Evolutionary conservation across 345 rosid genomes (phyloP).

Genomic region (Salix caprea): DNA sequence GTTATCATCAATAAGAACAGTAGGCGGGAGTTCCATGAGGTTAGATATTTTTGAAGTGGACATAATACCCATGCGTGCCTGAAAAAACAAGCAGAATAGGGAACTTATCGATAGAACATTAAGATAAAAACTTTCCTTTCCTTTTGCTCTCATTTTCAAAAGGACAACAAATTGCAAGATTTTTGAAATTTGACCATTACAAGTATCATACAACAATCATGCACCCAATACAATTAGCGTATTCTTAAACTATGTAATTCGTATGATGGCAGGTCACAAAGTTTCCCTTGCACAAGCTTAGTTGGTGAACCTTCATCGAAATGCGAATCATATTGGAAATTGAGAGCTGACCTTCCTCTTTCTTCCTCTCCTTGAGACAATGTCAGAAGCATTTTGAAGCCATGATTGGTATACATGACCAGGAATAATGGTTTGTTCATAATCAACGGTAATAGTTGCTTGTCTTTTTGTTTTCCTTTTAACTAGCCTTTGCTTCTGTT

Average conservation of each 20-base stretch:
- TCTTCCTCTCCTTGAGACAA: conserved; percentile 48
- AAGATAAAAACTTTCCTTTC: neutral
- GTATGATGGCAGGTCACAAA: neutral
- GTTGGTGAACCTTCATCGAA: neutral
- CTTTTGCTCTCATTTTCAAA: neutral
- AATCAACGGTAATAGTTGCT: conserved; percentile 48
- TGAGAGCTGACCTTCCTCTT: conserved; percentile 49
- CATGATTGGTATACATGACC: conserved; percentile 65
- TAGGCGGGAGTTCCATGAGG: conserved; percentile 68
- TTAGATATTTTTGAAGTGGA: conserved; percentile 39
- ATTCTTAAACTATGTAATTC: neutral
- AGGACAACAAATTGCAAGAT: neutral
- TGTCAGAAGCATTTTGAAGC: conserved; percentile 63
- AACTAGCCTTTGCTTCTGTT: conserved; percentile 29
- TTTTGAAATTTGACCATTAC: neutral
- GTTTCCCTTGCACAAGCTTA: neutral
- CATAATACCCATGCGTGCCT: conserved; percentile 37
- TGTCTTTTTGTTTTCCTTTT: conserved; percentile 47
- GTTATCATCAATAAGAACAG: conserved; percentile 45
- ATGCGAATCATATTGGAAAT: neutral
- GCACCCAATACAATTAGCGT: neutral
- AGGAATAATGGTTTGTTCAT: conserved; percentile 63
- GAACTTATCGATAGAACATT: neutral
- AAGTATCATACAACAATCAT: neutral
- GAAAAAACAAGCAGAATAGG: conserved; percentile 8